Percentiles rank a stretch among this genome's conserved stretches.
Evolutionary conservation across 805 yeast species (phyloP).

Genomic region (fission yeast (Schizosaccharomyces pombe)): ASM294v3 CU329670.1:612001-612500

Average conservation of each 20-base stretch:
- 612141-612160: conserved; percentile 55
- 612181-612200: conserved; percentile 40
- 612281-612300: conserved; percentile 35
- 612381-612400: conserved; percentile 36
- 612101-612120: conserved; percentile 7
- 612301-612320: conserved; percentile 57
- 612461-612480: conserved; percentile 5
- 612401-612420: conserved; percentile 25
- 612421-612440: conserved; percentile 10
- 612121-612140: conserved; percentile 18
- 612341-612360: conserved; percentile 60
- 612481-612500: not conserved
- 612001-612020: conserved; percentile 84
- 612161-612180: conserved; percentile 63
- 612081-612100: conserved; percentile 37
- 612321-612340: conserved; percentile 73
- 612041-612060: conserved; percentile 91
- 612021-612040: conserved; percentile 52
- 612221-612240: conserved; percentile 30
- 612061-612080: conserved; percentile 58
- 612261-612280: conserved; percentile 28
- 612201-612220: conserved; percentile 16
- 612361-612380: conserved; percentile 44
- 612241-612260: conserved; percentile 39
- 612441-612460: conserved; percentile 5